Evolutionary conservation across 164 flowering plant species (phyloP).

Genomic region (Nelumbo lutea): DNA sequence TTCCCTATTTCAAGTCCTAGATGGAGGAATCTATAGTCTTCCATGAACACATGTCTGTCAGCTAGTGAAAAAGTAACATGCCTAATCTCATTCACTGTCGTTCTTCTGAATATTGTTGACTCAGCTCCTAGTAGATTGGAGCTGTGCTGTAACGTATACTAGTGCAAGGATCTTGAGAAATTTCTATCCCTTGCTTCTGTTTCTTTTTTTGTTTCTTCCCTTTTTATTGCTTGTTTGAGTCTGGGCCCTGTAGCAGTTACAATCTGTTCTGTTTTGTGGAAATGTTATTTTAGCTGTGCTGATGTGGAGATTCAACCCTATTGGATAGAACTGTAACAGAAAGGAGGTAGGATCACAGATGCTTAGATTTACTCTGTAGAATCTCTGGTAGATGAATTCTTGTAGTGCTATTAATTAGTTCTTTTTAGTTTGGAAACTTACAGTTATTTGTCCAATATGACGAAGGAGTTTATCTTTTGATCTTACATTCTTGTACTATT

Average conservation of each 20-base stretch:
- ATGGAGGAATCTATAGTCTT: slow-evolving; percentile 64
- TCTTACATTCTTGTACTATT: slow-evolving; percentile 7
- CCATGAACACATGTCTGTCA: not conserved
- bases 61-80: not conserved
- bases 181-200: slow-evolving; percentile 5
- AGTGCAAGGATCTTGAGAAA: slow-evolving; percentile 14
- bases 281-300: slow-evolving; percentile 12
- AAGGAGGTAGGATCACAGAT: slow-evolving; percentile 28
- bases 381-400: slow-evolving; percentile 18
- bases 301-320: slow-evolving; percentile 19
- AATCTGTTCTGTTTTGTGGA: slow-evolving; percentile 16
- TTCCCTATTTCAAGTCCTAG: slow-evolving; percentile 72
- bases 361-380: slow-evolving; percentile 21
- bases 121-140: slow-evolving; percentile 8
- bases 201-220: slow-evolving; percentile 7
- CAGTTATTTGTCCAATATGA: slow-evolving; percentile 8
- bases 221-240: slow-evolving; percentile 12
- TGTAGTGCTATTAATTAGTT: slow-evolving; percentile 18
- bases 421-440: slow-evolving; percentile 16
- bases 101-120: not conserved
- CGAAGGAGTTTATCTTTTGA: not conserved
- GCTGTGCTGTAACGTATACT: slow-evolving; percentile 17
- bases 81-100: slow-evolving; percentile 5
- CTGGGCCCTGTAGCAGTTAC: slow-evolving; percentile 23
- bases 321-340: slow-evolving; percentile 16